Evolutionary conservation across 768 basidiomycete species (phyloP), one percentile per base, ranked within the genome.

Genomic region (Agaricus subrufescens): DNA sequence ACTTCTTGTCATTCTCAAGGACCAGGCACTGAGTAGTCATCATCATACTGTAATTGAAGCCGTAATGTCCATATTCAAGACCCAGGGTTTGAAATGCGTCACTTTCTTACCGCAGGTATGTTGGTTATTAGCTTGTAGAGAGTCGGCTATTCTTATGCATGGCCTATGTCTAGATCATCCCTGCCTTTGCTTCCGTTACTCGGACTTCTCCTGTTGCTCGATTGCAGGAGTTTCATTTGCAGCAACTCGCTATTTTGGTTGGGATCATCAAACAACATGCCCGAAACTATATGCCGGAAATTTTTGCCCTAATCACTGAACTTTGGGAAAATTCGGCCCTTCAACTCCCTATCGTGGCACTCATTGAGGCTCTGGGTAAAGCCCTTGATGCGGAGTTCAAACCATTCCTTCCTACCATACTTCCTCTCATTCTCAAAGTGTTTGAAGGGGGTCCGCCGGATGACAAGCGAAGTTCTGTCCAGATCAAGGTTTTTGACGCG

Each of bases 41-140:
- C 94, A 98, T 63, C 89, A 97, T 64, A 89, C 86, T 25, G 96
- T 95, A 46, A 94, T 98, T 55, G 94, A 98, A 67, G 94, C 94
- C 1, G 89, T 99, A 62, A 98, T 98, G 93, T 89, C 93, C 46
- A 98, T 99, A 58, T 99, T 98, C 81, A 94, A 95, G 71, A 97
- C 94, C 0, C 95, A 98, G 66, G 94, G 96, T 12, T 73, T 98
- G 66, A 94, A 95, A 77, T 97, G 94, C 68, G 94, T 96, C 19
- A 84, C 91, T 1, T 98, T 98, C 72, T 73, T 99, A 26, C 91
- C 96, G 44, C 94, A 97, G 78, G 93, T 94, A 66, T 50, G 69
- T 48, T 25, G 26, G 19, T 19, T 39, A 9, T 31, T 5, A 19
- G n/a, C 25, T 31, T 30, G 34, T 11, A 1, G 1, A 37, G 2